These are phyloP conservation scores for Fusarium tuaranense DNA, from an alignment of 2,329 filamentous ascomycete species.

Conservation along the genomic window DNA sequence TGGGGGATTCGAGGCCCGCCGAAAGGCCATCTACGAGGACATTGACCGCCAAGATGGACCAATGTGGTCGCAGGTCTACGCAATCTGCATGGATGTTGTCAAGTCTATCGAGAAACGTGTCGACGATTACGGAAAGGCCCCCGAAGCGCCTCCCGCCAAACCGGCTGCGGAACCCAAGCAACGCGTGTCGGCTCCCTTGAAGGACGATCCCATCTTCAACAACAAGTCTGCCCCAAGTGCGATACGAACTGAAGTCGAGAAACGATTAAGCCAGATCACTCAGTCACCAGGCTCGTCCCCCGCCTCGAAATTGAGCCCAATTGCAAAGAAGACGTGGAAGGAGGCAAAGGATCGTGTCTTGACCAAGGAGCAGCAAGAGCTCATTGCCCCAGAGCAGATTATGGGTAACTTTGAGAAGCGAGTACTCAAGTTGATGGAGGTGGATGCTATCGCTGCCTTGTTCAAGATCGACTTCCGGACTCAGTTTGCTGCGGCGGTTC, in stretches of 20 bases:
- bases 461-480: constrained; percentile 79
- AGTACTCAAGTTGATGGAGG: constrained; percentile 57
- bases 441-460: constrained; percentile 70
- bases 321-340: constrained; percentile 62
- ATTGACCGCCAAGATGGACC: constrained; percentile 85
- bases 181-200: constrained; percentile 55
- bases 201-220: constrained; percentile 60
- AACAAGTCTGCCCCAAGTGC: constrained; percentile 51
- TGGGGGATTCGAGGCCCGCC: constrained; percentile 77
- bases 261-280: constrained; percentile 57
- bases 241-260: constrained; percentile 59
- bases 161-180: constrained; percentile 47
- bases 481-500: constrained; percentile 73
- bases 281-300: constrained; percentile 62
- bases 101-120: constrained; percentile 76
- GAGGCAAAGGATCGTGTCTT: constrained; percentile 62
- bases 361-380: constrained; percentile 66
- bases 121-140: constrained; percentile 66
- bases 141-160: constrained; percentile 47
- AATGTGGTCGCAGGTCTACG: constrained; percentile 83
- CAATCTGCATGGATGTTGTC: constrained; percentile 76
- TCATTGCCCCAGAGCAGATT: constrained; percentile 62
- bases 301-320: constrained; percentile 61
- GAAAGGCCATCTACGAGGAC: constrained; percentile 86
- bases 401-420: constrained; percentile 61